Base-by-base conservation (phyloP, 148 eudicot genomes). In the Chenopodium suecicum region DNA sequence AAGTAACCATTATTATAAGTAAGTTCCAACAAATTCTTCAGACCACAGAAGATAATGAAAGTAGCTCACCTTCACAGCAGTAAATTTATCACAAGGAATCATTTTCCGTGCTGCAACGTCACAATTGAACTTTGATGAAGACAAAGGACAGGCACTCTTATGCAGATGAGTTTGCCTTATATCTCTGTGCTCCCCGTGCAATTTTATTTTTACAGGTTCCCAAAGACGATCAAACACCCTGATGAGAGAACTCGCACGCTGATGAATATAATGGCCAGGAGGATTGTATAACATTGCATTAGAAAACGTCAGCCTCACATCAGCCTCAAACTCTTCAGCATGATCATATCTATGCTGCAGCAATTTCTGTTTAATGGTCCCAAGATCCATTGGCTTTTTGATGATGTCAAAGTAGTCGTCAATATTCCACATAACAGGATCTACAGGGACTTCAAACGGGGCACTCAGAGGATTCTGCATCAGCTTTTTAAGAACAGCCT, bases 281-380 rank as follows among this genome's bases (percentile, higher is more conserved):
- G 97, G 95, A 83, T 96, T 92, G 77, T 96, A 94, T 75, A n/a
- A 29, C 95, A 92, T 92, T 34, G 97, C 95, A 83, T 96, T 96
- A 34, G 93, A 85, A 84, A 96, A 96, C 5, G 97, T 92, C 75
- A 96, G 86, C 79, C 88, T 86, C 25, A 96, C 94, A 84, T 94
- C 97, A 69, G 90, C 89, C 25, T 88, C 90, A 88, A 94, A 94
- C 78, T 91, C 93, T 64, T 89, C 94, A 16, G 78, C 80, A 73
- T 29, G 73, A n/a, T 46, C 63, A 82, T 94, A 96, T n/a, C 46
- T n/a, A 79, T 84, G 80, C 6, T 77, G 76, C 73, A 79, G 86
- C 81, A 96, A 79, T 52, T 89, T 94, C 62, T 72, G 46, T 34
- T 84, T 85, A 50, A 96, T 83, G 11, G 98, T 96, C 75, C 99